A percentile compares a stretch with the other conserved stretches of the same genome.
These are phyloP conservation scores for Haematococcus lacustris DNA, from an alignment of 139 green algal genomes.

Conservation along the genomic window DNA sequence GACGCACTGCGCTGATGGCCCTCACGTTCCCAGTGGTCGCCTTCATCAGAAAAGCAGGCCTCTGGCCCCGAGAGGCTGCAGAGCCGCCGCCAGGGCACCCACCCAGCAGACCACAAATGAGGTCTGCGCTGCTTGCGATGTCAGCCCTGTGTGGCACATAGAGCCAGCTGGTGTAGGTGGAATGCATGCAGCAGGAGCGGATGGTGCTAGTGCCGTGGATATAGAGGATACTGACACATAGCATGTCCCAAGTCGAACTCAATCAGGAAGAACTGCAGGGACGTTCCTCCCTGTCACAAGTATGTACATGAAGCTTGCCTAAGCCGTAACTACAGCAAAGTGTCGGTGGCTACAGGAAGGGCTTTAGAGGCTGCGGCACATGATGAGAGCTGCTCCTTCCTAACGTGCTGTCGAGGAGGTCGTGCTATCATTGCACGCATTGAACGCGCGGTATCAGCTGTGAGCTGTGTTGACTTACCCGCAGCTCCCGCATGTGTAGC, in stretches of 20 bases:
- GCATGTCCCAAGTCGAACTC: not conserved
- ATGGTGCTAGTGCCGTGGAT: not conserved
- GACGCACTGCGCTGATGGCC: not conserved
- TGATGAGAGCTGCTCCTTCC: too few relatives aligned
- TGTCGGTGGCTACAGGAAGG: not conserved
- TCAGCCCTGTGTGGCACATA: not conserved
- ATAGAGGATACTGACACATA: not conserved
- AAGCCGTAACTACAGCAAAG: not conserved
- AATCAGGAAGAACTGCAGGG: not conserved
- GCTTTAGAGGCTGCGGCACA: too few relatives aligned
- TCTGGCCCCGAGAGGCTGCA: not conserved
- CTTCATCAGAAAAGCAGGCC: not conserved
- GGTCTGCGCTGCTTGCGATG: not conserved
- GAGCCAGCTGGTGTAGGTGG: not conserved
- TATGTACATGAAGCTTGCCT: not conserved
- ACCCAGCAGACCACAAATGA: constrained; percentile 4
- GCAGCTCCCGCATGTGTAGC: not conserved
- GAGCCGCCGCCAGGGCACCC: too few relatives aligned
- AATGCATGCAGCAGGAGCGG: not conserved
- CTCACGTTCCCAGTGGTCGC: not conserved
- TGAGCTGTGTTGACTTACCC: constrained; percentile 5
- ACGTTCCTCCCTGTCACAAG: too few relatives aligned
- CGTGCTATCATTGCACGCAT: too few relatives aligned
- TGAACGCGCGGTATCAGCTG: too few relatives aligned
- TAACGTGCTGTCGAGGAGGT: too few relatives aligned